Percentiles rank a stretch among this genome's conserved stretches.
Evolutionary conservation across 179 eudicot species (phyloP).

Genomic region (Corrigiola litoralis): DNA sequence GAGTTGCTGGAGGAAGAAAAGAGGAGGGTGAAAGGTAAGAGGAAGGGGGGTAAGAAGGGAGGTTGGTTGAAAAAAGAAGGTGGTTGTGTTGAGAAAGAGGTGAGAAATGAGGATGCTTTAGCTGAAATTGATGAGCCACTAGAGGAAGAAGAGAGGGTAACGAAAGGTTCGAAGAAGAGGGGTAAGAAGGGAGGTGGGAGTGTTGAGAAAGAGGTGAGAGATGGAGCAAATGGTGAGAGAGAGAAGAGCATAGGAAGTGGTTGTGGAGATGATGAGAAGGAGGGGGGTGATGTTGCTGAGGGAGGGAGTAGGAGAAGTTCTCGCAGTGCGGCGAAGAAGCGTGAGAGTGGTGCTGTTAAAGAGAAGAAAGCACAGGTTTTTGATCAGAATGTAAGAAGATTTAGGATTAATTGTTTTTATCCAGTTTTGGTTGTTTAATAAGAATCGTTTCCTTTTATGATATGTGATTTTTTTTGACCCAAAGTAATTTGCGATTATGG

Average conservation of each 20-base stretch:
- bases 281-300: neutral
- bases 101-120: neutral
- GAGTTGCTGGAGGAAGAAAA: neutral
- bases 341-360: neutral
- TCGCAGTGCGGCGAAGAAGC: too few species aligned
- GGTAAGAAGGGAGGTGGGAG: neutral
- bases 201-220: neutral
- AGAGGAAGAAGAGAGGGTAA: neutral
- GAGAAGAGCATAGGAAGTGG: constrained; percentile 3
- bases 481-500: neutral
- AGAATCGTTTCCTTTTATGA: neutral
- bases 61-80: neutral
- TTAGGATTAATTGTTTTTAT: too few species aligned
- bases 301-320: neutral
- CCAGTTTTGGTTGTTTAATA: too few species aligned
- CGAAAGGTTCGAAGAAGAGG: neutral
- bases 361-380: constrained; percentile 3
- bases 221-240: neutral
- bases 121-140: too few species aligned
- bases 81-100: neutral
- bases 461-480: neutral
- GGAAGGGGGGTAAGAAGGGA: neutral
- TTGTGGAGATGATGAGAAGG: neutral
- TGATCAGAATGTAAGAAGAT: constrained; percentile 26
- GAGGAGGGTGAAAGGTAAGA: neutral